Percentiles rank a stretch among this genome's conserved stretches.
phyloP scores from a whole-genome alignment of 768 basidiomycete genomes.

The Rhizopogon sp. region DNA sequence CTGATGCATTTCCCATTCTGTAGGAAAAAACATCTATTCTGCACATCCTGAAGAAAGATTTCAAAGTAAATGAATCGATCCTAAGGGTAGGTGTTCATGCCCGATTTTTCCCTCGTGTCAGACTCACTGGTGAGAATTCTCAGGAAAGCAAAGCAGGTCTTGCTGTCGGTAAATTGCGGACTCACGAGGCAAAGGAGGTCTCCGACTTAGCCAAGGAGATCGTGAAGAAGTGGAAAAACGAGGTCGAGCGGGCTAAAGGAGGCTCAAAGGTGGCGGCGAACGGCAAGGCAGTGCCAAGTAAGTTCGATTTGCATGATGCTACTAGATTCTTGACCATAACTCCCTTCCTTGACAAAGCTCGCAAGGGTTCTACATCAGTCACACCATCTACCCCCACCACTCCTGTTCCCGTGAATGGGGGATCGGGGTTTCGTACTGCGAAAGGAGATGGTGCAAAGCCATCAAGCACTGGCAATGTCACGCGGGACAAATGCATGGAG shows the following conservation, averaged over 20 bases:
- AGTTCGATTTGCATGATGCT: constrained; percentile 15
- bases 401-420: constrained; percentile 27
- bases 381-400: constrained; percentile 36
- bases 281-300: constrained; percentile 32
- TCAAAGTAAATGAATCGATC: constrained; percentile 64
- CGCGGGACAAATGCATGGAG: constrained; percentile 83
- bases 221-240: constrained; percentile 88
- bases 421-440: constrained; percentile 43
- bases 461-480: constrained; percentile 57
- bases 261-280: constrained; percentile 13
- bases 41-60: constrained; percentile 58
- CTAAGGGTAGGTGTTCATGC: constrained; percentile 56
- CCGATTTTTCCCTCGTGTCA: constrained; percentile 3
- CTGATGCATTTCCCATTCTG: constrained; percentile 16
- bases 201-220: constrained; percentile 84
- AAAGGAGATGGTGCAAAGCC: constrained; percentile 68
- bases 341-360: constrained; percentile 16
- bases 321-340: not conserved
- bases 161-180: constrained; percentile 86
- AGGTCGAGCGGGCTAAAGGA: constrained; percentile 69
- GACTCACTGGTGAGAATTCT: not conserved
- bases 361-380: constrained; percentile 29
- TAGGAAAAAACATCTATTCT: constrained; percentile 66
- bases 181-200: constrained; percentile 66
- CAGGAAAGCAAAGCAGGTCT: constrained; percentile 91